Evolutionary conservation across 192 early-diverging fungal genomes (phyloP).

Genomic region (Coemansia sp.): DNA sequence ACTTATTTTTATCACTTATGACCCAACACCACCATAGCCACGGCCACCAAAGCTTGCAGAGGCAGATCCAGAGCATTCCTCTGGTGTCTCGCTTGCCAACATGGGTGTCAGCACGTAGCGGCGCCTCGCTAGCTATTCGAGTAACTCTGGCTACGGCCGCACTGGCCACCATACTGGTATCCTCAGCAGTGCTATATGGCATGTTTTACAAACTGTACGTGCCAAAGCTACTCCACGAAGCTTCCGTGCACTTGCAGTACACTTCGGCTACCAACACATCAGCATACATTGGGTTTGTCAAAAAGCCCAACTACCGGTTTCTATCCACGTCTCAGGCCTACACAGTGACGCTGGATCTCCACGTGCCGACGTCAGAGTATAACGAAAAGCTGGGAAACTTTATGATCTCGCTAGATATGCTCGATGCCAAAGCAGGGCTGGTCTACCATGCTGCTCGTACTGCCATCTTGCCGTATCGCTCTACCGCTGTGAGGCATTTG

Average conservation of each 20-base stretch:
- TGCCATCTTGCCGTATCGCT: slow-evolving; percentile 50
- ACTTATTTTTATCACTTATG: background rate
- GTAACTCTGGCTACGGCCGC: slow-evolving; percentile 27
- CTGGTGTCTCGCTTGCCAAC: slow-evolving; percentile 12
- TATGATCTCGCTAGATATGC: slow-evolving; percentile 66
- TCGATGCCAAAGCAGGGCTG: slow-evolving; percentile 32
- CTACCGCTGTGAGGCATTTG: slow-evolving; percentile 15
- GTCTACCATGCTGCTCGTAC: slow-evolving; percentile 52
- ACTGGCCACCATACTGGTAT: slow-evolving; percentile 13
- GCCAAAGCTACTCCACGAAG: slow-evolving; percentile 58
- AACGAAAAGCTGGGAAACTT: slow-evolving; percentile 68
- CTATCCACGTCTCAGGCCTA: slow-evolving; percentile 62
- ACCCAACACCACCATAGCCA: background rate
- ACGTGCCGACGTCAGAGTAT: slow-evolving; percentile 61
- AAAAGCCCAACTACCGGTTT: slow-evolving; percentile 42
- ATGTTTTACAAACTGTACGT: slow-evolving; percentile 67
- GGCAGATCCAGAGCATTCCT: background rate
- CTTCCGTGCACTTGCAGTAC: slow-evolving; percentile 65
- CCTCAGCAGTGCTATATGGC: slow-evolving; percentile 52
- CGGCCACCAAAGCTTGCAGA: background rate
- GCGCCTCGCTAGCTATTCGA: slow-evolving; percentile 27
- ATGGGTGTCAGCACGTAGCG: slow-evolving; percentile 25
- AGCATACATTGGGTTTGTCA: slow-evolving; percentile 33
- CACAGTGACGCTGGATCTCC: slow-evolving; percentile 59
- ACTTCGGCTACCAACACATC: slow-evolving; percentile 13